A percentile compares a stretch with the other conserved stretches of the same genome.
phyloP scores from a whole-genome alignment of 106 monocot species.

The Dendrobium catenatum region DNA sequence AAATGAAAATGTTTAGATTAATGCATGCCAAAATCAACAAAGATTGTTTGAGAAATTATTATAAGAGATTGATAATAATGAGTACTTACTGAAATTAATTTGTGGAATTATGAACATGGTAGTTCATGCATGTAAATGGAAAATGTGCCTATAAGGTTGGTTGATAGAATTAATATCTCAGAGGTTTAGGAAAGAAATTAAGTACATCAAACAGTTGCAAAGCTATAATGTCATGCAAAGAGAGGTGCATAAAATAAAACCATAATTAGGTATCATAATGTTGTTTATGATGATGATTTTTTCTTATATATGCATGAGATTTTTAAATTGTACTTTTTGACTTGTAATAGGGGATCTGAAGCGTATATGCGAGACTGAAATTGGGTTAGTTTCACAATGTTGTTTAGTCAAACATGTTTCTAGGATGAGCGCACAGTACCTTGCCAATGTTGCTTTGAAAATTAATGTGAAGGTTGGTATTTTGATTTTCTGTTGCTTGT shows the following conservation, averaged over 20 bases:
- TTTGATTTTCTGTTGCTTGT: not conserved
- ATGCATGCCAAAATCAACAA: not conserved
- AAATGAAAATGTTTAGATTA: not conserved
- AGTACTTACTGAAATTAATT: not conserved
- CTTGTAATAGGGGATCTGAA: slow-evolving; percentile 53
- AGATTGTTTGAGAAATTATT: not conserved
- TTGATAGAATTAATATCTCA: not conserved
- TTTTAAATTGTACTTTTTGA: not conserved
- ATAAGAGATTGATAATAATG: not conserved
- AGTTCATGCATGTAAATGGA: not conserved
- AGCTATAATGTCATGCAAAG: not conserved
- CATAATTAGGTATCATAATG: not conserved
- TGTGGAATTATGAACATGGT: not conserved
- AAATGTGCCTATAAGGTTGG: not conserved
- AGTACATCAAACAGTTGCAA: not conserved
- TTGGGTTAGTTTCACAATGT: slow-evolving; percentile 72
- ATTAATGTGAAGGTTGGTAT: slow-evolving; percentile 67
- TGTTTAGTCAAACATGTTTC: slow-evolving; percentile 58
- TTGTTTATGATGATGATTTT: not conserved
- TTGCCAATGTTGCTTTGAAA: slow-evolving; percentile 69
- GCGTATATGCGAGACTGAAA: slow-evolving; percentile 71
- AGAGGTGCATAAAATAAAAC: not conserved
- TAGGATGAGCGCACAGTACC: slow-evolving; percentile 47
- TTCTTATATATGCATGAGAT: not conserved
- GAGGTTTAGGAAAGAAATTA: not conserved